Percentiles rank a stretch among this genome's conserved stretches.
Evolutionary conservation across 2,329 filamentous ascomycete genomes (phyloP).

Genomic region (Hymenoscyphus fraxineus): DNA sequence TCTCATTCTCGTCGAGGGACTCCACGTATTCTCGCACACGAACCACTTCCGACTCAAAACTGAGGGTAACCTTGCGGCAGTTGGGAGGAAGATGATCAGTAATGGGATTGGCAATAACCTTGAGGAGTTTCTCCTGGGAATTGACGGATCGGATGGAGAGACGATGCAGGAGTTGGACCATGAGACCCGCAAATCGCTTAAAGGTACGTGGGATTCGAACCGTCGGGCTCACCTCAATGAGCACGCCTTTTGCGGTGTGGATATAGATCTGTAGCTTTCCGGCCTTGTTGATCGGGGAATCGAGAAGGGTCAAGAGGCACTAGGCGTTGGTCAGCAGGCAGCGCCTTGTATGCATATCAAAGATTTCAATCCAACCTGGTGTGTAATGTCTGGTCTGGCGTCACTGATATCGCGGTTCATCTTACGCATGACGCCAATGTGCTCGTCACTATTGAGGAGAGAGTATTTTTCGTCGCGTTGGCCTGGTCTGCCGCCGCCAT

Average conservation of each 20-base stretch:
- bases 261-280: conserved; percentile 98
- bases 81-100: conserved; percentile 95
- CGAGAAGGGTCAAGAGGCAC: conserved; percentile 94
- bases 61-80: conserved; percentile 95
- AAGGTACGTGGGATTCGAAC: conserved; percentile 97
- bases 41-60: conserved; percentile 85
- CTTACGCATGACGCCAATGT: conserved; percentile 98
- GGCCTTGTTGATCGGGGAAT: conserved; percentile 98
- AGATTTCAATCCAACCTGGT: conserved; percentile 71
- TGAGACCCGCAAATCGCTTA: conserved; percentile 96
- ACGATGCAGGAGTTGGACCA: conserved; percentile 96
- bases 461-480: conserved; percentile 86
- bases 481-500: conserved; percentile 62
- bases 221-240: conserved; percentile 97
- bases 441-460: conserved; percentile 95
- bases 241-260: conserved; percentile 91
- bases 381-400: conserved; percentile 94
- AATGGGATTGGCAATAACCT: conserved; percentile 97
- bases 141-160: conserved; percentile 95
- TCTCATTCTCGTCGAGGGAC: conserved; percentile 74
- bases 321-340: conserved; percentile 41
- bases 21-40: conserved; percentile 87
- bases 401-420: conserved; percentile 99
- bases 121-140: conserved; percentile 94
- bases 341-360: conserved; percentile 14